Evolutionary conservation across 805 yeast genomes (phyloP).

Genomic region (Zygoascus ofunaensis): DNA sequence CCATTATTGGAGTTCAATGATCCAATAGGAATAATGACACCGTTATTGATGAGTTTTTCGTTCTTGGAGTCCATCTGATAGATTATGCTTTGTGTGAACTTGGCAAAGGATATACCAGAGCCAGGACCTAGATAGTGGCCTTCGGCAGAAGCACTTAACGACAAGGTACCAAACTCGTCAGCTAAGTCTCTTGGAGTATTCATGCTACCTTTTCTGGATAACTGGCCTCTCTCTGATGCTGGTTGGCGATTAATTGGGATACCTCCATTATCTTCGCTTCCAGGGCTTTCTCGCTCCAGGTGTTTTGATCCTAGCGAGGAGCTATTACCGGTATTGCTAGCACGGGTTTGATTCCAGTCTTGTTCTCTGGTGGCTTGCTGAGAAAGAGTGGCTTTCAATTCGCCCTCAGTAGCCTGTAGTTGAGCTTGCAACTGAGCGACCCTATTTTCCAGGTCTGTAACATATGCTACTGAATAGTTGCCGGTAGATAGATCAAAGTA

Average conservation of each 20-base stretch:
- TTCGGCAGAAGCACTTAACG: slow-evolving; percentile 16
- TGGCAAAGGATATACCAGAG: slow-evolving; percentile 19
- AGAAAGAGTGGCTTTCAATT: neutral
- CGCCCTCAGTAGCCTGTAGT: neutral
- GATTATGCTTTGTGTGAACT: slow-evolving; percentile 16
- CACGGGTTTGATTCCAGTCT: neutral
- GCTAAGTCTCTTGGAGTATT: slow-evolving; percentile 3
- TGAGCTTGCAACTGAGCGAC: slow-evolving; percentile 4
- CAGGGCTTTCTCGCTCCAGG: neutral
- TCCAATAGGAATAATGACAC: slow-evolving; percentile 5
- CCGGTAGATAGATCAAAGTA: slow-evolving; percentile 11
- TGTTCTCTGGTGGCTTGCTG: neutral
- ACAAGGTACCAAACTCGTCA: slow-evolving; percentile 12
- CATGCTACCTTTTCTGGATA: neutral
- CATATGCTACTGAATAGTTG: slow-evolving; percentile 11
- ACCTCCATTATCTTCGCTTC: too few relatives aligned
- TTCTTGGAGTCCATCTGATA: slow-evolving; percentile 9
- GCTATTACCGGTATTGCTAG: neutral
- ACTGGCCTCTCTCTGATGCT: too few relatives aligned
- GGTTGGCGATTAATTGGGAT: too few relatives aligned
- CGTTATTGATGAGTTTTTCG: slow-evolving; percentile 10
- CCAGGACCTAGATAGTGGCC: slow-evolving; percentile 20
- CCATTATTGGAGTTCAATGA: neutral
- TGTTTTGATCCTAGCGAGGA: too few relatives aligned
- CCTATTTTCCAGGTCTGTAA: slow-evolving; percentile 7